These are phyloP conservation scores for Saprolegnia diclina DNA, from an alignment of 352 stramenopile species.

Conservation along the genomic window DNA sequence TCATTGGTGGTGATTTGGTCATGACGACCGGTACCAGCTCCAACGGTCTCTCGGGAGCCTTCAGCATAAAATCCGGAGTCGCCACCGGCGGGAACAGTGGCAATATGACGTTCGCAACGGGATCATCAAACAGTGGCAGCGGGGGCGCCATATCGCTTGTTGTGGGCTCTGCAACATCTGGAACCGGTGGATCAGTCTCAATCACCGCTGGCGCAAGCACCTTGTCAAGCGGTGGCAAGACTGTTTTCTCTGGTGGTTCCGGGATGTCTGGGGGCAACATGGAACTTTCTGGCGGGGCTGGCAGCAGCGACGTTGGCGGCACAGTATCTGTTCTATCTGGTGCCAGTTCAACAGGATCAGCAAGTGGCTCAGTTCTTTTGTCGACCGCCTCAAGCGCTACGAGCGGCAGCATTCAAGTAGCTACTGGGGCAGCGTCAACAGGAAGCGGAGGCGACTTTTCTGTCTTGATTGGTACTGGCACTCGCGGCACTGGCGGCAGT, in stretches of 20 bases:
- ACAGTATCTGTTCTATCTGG: neutral
- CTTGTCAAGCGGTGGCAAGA: neutral
- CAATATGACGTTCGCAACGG: neutral
- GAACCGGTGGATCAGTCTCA: neutral
- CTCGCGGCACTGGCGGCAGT: constrained; percentile 32
- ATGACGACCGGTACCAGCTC: neutral
- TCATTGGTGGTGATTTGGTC: neutral
- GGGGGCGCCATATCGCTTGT: neutral
- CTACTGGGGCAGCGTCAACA: constrained; percentile 17
- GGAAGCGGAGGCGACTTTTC: constrained; percentile 28
- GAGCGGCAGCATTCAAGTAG: neutral
- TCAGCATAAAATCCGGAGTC: neutral
- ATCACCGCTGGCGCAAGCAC: neutral
- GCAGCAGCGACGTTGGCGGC: neutral
- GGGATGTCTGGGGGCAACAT: neutral
- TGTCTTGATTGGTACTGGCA: constrained; percentile 26
- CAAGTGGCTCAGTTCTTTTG: neutral
- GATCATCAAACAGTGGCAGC: neutral
- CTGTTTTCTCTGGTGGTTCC: neutral
- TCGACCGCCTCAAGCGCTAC: neutral
- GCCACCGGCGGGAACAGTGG: neutral
- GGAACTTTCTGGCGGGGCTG: neutral
- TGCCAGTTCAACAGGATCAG: neutral
- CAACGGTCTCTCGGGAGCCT: neutral
- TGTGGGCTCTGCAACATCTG: neutral